phyloP scores from a whole-genome alignment of 805 yeast genomes.

The Starmerella cellae region DNA sequence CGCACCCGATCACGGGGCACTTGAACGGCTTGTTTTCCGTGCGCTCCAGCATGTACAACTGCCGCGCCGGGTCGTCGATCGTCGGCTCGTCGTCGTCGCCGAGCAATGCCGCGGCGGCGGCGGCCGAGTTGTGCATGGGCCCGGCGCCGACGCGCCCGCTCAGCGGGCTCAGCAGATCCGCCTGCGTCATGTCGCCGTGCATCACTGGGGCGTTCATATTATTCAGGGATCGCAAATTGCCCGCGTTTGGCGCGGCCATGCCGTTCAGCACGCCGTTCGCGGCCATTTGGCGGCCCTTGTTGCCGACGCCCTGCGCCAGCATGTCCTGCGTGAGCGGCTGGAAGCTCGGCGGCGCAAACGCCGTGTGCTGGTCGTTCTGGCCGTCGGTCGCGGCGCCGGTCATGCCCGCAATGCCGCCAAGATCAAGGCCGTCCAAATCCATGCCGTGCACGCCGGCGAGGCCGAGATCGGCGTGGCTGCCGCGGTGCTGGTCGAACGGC shows the following conservation, averaged over 20 bases:
- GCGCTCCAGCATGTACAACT: constrained; percentile 79
- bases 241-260: too few species aligned
- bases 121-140: not conserved
- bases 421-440: not conserved
- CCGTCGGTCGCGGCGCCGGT: not conserved
- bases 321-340: constrained; percentile 10
- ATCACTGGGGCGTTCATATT: too few species aligned
- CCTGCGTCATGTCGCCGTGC: not conserved
- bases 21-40: constrained; percentile 90
- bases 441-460: not conserved
- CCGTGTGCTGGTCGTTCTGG: constrained; percentile 4
- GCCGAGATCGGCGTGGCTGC: not conserved
- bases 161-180: not conserved
- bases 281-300: not conserved
- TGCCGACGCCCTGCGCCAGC: not conserved
- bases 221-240: too few species aligned
- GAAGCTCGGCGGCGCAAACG: constrained; percentile 19
- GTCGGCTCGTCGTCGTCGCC: constrained; percentile 56
- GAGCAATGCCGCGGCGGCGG: constrained; percentile 1
- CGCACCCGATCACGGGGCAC: constrained; percentile 97
- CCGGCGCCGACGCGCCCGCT: not conserved
- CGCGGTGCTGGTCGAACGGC: constrained; percentile 20
- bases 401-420: not conserved
- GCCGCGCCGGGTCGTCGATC: constrained; percentile 94
- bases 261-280: too few species aligned